Base-by-base conservation (phyloP, 2,329 filamentous ascomycete genomes). In the Penicillium sp. region DNA sequence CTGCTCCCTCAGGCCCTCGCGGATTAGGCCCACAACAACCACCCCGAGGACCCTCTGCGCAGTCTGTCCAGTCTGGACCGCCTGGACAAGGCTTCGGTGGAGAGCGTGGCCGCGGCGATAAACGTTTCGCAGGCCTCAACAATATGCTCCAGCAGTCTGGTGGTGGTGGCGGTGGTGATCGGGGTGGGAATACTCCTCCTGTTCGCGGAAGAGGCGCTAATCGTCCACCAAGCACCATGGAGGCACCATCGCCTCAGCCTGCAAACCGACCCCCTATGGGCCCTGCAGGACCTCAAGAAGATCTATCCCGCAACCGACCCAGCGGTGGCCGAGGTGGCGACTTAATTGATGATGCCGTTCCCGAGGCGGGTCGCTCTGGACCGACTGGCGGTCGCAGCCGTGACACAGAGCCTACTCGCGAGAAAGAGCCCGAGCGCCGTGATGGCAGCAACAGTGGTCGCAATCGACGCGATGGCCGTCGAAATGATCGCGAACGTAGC, bases 111-210 rank as follows among this genome's bases (percentile, higher is more conserved):
- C 73, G 78, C 31, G 69, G 78, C 33, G 78, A 80, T 59, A 79
- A 80, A 59, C 75, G 79, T 13, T 78, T 81, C 59, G 73, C 75
- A 15, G 75, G 74, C 1, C 70, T 81, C 53, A 79, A 80, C 61
- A 79, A 72, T 54, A 75, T 79, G 66, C 74, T 81, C 36, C 77
- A 80, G 53, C 78, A 81, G 62, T 74, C 73, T 33, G 70, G 67
- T 35, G 64, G 68, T 33, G 70, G 67, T 35, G 64, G 68, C 35
- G 53, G 63, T 39, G 54, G 65, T 44, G 75, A 78, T 21, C 71
- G 72, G 35, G 59, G 59, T 48, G 67, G 63, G 31, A 66, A 71
- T 38, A 70, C 74, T 12, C 70, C 75, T 6, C 66, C 71, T 27
- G 74, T 75, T 48, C 74, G 78, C 25, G 76, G 77, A 42, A 70